A percentile compares a stretch with the other conserved stretches of the same genome.
These are phyloP conservation scores for Talaromyces amestolkiae DNA, from an alignment of 2,329 filamentous ascomycete species.

Conservation along the genomic window DNA sequence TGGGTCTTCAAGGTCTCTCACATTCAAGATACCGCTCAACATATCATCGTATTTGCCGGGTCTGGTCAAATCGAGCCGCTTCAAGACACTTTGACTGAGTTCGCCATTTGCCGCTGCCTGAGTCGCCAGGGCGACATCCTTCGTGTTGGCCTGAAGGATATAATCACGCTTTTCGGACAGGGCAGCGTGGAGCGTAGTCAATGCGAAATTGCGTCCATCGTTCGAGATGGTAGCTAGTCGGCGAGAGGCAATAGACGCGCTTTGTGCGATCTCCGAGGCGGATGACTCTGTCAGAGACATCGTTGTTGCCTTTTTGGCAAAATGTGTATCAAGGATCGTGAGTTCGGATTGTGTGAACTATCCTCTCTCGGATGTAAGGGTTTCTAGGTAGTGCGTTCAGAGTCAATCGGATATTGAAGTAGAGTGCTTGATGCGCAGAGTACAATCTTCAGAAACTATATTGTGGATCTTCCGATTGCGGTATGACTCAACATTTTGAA, in stretches of 20 bases:
- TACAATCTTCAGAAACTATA: neutral
- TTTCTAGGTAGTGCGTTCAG: neutral
- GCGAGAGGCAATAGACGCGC: conserved; percentile 78
- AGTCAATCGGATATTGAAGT: neutral
- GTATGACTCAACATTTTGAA: neutral
- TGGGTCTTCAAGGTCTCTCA: conserved; percentile 79
- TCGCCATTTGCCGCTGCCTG: conserved; percentile 71
- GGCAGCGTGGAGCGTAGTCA: conserved; percentile 78
- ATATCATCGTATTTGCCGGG: conserved; percentile 96
- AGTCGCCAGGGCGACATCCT: conserved; percentile 72
- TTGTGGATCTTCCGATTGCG: conserved; percentile 2
- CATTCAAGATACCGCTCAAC: conserved; percentile 90
- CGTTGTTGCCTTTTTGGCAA: neutral
- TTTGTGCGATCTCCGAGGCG: conserved; percentile 70
- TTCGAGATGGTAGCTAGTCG: conserved; percentile 76
- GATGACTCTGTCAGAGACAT: conserved; percentile 92
- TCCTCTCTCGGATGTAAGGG: neutral
- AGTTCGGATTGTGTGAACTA: neutral
- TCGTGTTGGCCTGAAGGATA: conserved; percentile 83
- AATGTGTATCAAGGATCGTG: neutral
- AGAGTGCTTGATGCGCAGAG: neutral
- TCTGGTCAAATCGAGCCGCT: conserved; percentile 80
- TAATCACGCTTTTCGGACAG: conserved; percentile 66
- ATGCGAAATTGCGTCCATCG: conserved; percentile 74
- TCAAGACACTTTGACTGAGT: conserved; percentile 78